Conservation (phyloP, 192 early-diverging fungal species). For the Diversispora eburnea region DNA sequence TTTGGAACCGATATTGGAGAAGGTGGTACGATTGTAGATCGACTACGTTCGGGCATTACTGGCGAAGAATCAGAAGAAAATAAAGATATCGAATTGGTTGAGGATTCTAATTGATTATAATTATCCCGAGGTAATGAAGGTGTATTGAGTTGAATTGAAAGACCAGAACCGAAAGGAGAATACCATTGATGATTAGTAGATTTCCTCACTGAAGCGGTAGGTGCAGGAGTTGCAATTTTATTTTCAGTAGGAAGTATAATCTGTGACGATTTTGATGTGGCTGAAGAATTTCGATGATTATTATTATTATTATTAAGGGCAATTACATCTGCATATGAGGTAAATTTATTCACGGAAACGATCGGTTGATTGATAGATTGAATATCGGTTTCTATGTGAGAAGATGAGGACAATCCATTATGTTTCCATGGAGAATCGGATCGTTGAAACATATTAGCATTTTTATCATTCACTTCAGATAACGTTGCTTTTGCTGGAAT, state of each 20-base stretch:
- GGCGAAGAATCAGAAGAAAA: not conserved
- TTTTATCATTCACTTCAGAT: not conserved
- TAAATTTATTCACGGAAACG: not conserved
- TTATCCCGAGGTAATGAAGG: constrained; percentile 1
- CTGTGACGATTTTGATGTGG: not conserved
- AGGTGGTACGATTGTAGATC: not conserved
- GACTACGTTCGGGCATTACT: not conserved
- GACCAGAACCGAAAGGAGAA: constrained; percentile 20
- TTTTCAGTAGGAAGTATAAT: not conserved
- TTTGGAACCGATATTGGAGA: not conserved
- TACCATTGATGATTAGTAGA: constrained; percentile 18
- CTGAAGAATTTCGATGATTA: not conserved
- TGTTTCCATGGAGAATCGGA: constrained; percentile 1
- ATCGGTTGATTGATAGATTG: not conserved
- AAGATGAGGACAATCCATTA: not conserved
- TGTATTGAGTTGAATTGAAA: constrained; percentile 22
- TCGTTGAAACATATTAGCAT: not conserved
- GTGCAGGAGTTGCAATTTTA: not conserved
- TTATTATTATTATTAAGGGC: not conserved
- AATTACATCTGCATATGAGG: constrained; percentile 20
- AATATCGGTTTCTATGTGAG: not conserved
- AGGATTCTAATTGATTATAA: constrained; percentile 8
- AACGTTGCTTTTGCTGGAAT: not conserved
- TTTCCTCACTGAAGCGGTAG: not conserved
- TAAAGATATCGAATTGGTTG: not conserved